These are phyloP conservation scores for Coemansia sp. DNA, from an alignment of 192 early-diverging fungal species.

Conservation along the genomic window DNA sequence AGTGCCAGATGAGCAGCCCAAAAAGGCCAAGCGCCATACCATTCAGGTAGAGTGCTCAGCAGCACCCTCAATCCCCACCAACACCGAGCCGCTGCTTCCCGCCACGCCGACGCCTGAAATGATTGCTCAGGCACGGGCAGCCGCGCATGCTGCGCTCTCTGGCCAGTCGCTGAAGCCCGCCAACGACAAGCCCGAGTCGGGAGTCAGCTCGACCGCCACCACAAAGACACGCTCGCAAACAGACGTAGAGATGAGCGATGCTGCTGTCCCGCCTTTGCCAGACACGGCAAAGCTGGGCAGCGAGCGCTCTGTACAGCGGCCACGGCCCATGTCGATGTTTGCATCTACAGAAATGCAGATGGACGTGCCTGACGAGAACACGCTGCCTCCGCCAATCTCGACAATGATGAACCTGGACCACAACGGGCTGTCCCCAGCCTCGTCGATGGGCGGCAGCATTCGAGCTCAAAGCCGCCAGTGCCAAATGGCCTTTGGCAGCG, in stretches of 20 bases:
- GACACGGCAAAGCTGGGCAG: conserved; percentile 5
- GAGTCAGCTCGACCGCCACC: conserved; percentile 20
- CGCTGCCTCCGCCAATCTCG: conserved; percentile 41
- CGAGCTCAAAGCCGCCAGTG: conserved; percentile 15
- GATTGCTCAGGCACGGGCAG: conserved; percentile 44
- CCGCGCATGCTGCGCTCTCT: conserved; percentile 44
- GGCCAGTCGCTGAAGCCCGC: conserved; percentile 12
- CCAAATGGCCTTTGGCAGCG: conserved; percentile 24
- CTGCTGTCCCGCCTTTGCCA: conserved; percentile 13
- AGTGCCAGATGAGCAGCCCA: conserved; percentile 34
- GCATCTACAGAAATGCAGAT: conserved; percentile 53
- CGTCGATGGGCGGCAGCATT: conserved; percentile 35
- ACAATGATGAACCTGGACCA: conserved; percentile 36
- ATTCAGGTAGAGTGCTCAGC: conserved; percentile 59
- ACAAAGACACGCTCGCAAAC: conserved; percentile 33
- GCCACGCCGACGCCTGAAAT: conserved; percentile 30
- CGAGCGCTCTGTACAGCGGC: conserved; percentile 21
- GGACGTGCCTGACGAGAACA: conserved; percentile 18
- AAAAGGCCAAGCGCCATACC: conserved; percentile 58
- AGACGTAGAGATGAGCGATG: conserved; percentile 21
- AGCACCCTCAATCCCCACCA: conserved; percentile 8
- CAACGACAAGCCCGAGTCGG: conserved; percentile 10
- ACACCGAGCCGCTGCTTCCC: conserved; percentile 15
- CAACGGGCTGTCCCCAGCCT: conserved; percentile 44
- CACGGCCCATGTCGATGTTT: conserved; percentile 54